phyloP scores from a whole-genome alignment of 495 filamentous ascomycete species.

The Hypoxylon fragiforme region DNA sequence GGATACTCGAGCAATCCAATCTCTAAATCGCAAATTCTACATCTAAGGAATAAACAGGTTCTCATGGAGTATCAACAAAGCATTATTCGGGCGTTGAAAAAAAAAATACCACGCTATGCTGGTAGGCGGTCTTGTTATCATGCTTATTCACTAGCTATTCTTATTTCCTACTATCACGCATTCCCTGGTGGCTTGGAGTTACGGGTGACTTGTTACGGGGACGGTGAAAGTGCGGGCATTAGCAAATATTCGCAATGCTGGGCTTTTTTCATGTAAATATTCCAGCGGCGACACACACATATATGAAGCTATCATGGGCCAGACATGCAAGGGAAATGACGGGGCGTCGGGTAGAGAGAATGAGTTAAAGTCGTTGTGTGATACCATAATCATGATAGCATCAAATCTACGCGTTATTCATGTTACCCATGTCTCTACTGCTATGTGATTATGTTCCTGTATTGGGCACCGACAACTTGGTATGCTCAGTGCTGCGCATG shows the following conservation, averaged over 20 bases:
- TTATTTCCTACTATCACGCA: slow-evolving; percentile 12
- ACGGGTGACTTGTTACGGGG: slow-evolving; percentile 15
- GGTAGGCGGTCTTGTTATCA: slow-evolving; percentile 6
- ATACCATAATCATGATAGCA: slow-evolving; percentile 14
- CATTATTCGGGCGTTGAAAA: slow-evolving; percentile 35
- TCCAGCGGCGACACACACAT: not conserved
- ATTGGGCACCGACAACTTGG: too few relatives aligned
- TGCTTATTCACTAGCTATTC: slow-evolving; percentile 4
- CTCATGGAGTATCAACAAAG: not conserved
- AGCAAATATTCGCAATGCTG: not conserved
- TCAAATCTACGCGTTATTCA: slow-evolving; percentile 7
- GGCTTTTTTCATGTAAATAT: slow-evolving; percentile 13
- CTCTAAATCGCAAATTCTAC: slow-evolving; percentile 60
- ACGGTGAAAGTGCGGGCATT: slow-evolving; percentile 3
- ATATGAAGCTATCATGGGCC: not conserved
- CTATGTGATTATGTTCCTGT: too few relatives aligned
- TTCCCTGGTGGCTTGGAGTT: slow-evolving; percentile 9
- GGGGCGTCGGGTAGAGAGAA: not conserved
- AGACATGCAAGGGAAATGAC: not conserved
- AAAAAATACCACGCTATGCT: slow-evolving; percentile 7
- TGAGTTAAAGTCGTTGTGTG: not conserved
- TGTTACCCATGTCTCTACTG: too few relatives aligned
- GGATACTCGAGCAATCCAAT: slow-evolving; percentile 66
- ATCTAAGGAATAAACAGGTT: slow-evolving; percentile 11
- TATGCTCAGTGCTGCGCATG: too few relatives aligned